Evolutionary conservation across 2,329 filamentous ascomycete species (phyloP).

Genomic region (Sphaerostilbella broomeana): DNA sequence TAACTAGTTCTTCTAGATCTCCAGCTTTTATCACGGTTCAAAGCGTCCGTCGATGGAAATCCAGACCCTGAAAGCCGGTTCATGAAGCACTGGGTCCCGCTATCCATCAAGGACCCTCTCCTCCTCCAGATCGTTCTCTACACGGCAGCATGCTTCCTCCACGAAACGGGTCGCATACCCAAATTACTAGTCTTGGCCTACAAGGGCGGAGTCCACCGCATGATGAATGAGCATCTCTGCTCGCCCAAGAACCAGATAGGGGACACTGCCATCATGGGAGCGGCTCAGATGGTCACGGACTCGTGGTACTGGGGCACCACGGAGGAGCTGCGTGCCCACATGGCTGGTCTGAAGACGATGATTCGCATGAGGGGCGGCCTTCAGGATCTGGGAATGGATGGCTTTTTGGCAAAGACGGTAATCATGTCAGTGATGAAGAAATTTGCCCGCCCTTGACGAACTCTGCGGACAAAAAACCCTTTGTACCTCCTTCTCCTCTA

Average conservation of each 20-base stretch:
- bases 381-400: slow-evolving; percentile 38
- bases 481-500: background rate
- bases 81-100: slow-evolving; percentile 42
- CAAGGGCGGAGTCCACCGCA: slow-evolving; percentile 36
- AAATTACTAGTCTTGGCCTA: slow-evolving; percentile 36
- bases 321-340: slow-evolving; percentile 38
- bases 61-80: slow-evolving; percentile 38
- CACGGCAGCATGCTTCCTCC: slow-evolving; percentile 44
- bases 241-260: slow-evolving; percentile 30
- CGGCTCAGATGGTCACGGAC: slow-evolving; percentile 42
- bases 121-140: slow-evolving; percentile 43
- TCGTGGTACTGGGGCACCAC: slow-evolving; percentile 50
- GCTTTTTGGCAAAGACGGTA: slow-evolving; percentile 41
- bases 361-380: slow-evolving; percentile 41
- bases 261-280: slow-evolving; percentile 41
- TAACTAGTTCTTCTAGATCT: no score
- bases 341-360: slow-evolving; percentile 42
- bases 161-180: slow-evolving; percentile 42
- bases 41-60: slow-evolving; percentile 43
- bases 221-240: slow-evolving; percentile 42
- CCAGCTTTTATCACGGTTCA: slow-evolving; percentile 44
- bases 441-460: background rate
- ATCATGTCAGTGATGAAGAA: slow-evolving; percentile 34
- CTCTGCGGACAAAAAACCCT: background rate
- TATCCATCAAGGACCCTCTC: slow-evolving; percentile 43